A percentile compares a stretch with the other conserved stretches of the same genome.
phyloP scores from a whole-genome alignment of 208 protist species.

The Dictyostelium gargantuum region DNA sequence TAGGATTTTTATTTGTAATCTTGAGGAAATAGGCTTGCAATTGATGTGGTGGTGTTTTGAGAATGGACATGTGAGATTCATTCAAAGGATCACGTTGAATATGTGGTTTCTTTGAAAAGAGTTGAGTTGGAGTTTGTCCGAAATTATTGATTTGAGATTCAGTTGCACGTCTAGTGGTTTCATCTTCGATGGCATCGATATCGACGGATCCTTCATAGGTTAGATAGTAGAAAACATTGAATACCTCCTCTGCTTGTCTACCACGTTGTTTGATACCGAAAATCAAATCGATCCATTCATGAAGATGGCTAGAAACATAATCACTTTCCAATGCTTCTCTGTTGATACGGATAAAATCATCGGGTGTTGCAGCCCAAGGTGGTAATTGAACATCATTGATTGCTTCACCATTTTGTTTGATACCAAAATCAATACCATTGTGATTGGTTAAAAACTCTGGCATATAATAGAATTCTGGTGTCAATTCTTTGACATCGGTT shows the following conservation, averaged over 20 bases:
- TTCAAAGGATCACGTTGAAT: neutral
- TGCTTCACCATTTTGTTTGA: conserved; percentile 86
- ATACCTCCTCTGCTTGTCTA: conserved; percentile 89
- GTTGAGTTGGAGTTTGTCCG: conserved; percentile 94
- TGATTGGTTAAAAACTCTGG: conserved; percentile 94
- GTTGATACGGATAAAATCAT: conserved; percentile 93
- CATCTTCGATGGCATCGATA: conserved; percentile 87
- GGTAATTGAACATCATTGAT: conserved; percentile 94
- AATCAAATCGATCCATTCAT: conserved; percentile 97
- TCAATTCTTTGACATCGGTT: conserved; percentile 92
- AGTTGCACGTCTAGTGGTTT: conserved; percentile 82
- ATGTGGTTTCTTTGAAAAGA: conserved; percentile 68
- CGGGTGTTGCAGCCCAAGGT: conserved; percentile 88
- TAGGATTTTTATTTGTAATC: neutral
- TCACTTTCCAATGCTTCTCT: conserved; percentile 94
- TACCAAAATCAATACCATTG: conserved; percentile 93
- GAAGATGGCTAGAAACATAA: conserved; percentile 90
- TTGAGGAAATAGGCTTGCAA: conserved; percentile 37
- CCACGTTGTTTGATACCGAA: conserved; percentile 95
- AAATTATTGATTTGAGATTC: conserved; percentile 96
- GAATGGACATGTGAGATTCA: neutral
- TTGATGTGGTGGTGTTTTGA: neutral
- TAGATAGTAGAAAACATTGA: conserved; percentile 90
- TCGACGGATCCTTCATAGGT: conserved; percentile 89
- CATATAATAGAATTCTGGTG: conserved; percentile 97